phyloP scores from a whole-genome alignment of 148 eudicot genomes.

The Hydrangea macrophylla region DNA sequence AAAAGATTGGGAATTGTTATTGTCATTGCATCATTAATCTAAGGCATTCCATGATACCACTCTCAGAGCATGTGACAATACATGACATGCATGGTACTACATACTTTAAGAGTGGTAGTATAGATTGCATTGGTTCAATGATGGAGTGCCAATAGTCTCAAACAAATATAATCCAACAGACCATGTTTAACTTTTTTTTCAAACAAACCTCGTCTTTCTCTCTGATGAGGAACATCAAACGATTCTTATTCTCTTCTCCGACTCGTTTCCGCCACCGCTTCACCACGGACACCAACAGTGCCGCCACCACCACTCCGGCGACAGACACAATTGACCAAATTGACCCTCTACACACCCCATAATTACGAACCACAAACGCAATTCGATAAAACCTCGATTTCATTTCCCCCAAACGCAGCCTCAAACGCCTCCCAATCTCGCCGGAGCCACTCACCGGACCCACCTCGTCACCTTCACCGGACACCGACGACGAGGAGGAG shows the following conservation, averaged over 20 bases:
- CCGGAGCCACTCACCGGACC: conserved; percentile 2
- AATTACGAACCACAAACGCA: conserved; percentile 17
- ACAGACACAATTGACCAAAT: conserved; percentile 24
- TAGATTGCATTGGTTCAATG: no score
- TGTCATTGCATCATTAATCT: no score
- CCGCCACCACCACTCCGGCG: conserved; percentile 26
- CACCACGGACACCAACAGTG: conserved; percentile 10
- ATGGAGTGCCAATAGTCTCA: no score
- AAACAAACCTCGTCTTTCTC: conserved; percentile 51
- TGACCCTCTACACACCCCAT: conserved; percentile 4
- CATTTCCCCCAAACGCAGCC: conserved; percentile 7
- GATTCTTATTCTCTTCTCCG: conserved; percentile 17
- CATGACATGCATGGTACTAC: no score
- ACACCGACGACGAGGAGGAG: background rate
- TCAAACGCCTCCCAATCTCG: conserved; percentile 16
- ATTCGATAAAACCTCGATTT: conserved; percentile 21
- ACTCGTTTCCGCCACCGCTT: conserved; percentile 25
- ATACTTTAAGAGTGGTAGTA: no score
- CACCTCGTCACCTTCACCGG: background rate
- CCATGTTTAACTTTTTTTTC: no score
- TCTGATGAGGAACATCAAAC: conserved; percentile 25
- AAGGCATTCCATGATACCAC: no score
- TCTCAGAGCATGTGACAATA: no score
- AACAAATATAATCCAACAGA: no score
- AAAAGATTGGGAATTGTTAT: no score